Evolutionary conservation across 345 rosid species (phyloP), one percentile per base, ranked within the genome.

Genomic region (Adansonia digitata): DNA sequence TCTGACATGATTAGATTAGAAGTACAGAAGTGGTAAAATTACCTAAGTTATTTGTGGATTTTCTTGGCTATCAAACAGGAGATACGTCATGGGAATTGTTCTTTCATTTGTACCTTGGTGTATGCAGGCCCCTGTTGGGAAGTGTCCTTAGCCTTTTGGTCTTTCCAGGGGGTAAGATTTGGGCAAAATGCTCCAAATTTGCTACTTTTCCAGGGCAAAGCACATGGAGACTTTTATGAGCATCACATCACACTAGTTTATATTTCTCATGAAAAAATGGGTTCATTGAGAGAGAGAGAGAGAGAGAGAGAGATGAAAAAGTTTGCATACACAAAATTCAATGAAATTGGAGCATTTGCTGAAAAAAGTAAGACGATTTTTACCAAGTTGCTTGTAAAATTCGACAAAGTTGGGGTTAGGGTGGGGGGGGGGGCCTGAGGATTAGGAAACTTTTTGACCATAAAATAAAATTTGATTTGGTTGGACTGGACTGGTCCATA

Each of bases 381-480:
- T 13, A 24, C 35, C 11, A n/a, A 14, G 0, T 61, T 62, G 70
- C 34, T 69, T 48, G 59, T 48, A 69, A 31, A 49, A 17, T 18
- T 49, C 18, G 59, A 69, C 43, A 18, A 69, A 69, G 59, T 48
- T 4, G 26, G 12, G 24, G n/a, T n/a, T n/a, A n/a, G n/a, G n/a
- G n/a, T n/a, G n/a, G n/a, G n/a, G n/a, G n/a, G n/a, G n/a, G n/a
- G n/a, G n/a, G n/a, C n/a, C n/a, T n/a, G n/a, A n/a, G n/a, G n/a
- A n/a, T n/a, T n/a, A n/a, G n/a, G 51, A 48, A 69, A 14, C 43
- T 69, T 69, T 69, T 69, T 31, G 72, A 69, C 59, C 40, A 48
- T 59, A 69, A 48, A 48, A 10, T 18, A 22, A 5, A 18, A 27
- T 29, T 49, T 18, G 73, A 20, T 69, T 69, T 24, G 57, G 10